Evolutionary conservation across 148 eudicot species (phyloP), one percentile per base, ranked within the genome.

Genomic region (Pouteria glomerata): DNA sequence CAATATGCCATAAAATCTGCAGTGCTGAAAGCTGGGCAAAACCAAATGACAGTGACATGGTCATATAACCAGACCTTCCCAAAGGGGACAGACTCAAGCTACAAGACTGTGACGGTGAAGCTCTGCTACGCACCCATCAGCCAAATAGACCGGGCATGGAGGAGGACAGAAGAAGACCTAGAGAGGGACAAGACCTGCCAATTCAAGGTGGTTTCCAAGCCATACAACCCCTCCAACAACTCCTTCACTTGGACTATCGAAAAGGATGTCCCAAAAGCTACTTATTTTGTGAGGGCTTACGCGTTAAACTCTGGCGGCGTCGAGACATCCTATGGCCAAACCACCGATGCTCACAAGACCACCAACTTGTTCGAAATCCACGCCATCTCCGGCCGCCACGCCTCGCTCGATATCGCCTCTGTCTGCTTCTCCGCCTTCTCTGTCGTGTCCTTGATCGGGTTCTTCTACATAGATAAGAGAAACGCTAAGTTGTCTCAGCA

Each of bases 121-220:
- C 88, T 93, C 24, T 93, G 98, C 72, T 93, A 85, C 34, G 80
- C 80, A 26, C 78, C 82, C 0, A 72, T 75, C n/a, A 89, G 95
- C 85, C 98, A 93, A 79, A 31, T 55, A 19, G 95, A 93, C 74
- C 69, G 98, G 6, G 88, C 79, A 18, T 93, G 97, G 98, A 76
- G 98, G 74, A 91, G 81, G 56, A 85, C 86, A 0, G 77, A 26
- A 0, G 83, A 83, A 42, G 48, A 83, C 48, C 47, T 93, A 15
- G 53, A 45, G 37, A 93, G 84, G 58, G 98, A 93, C 81, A 93
- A 87, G 73, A 87, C 95, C 15, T 93, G 98, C 78, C 93, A 84
- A 65, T 80, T 80, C 69, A 50, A 41, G 8, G 64, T 90, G 5
- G 74, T 77, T 6, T 12, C 80, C 0, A 76, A 66, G 33, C 77